phyloP scores from a whole-genome alignment of 2,329 filamentous ascomycete genomes.

The Ascochyta clinopodiicola region DNA sequence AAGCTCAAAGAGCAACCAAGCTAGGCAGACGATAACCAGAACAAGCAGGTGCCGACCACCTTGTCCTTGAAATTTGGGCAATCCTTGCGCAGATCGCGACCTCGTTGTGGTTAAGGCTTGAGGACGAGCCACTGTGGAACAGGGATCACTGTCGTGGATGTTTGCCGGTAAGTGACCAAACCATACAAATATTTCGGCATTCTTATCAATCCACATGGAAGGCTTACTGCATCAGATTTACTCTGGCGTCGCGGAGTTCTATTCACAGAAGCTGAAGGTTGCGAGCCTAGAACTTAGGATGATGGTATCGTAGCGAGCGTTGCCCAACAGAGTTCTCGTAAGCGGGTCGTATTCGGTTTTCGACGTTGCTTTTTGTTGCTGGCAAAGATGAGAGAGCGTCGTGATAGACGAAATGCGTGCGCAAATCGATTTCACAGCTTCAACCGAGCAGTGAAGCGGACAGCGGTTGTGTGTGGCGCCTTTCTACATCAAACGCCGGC shows the following conservation, averaged over 20 bases:
- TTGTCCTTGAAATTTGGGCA: background rate
- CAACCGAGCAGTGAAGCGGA: background rate
- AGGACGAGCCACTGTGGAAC: background rate
- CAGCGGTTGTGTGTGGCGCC: background rate
- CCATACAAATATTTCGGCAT: background rate
- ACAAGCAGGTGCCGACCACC: background rate
- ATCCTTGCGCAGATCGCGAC: slow-evolving; percentile 9
- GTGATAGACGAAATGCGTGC: background rate
- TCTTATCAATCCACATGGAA: background rate
- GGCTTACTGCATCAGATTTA: background rate
- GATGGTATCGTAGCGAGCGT: background rate
- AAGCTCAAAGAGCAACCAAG: background rate
- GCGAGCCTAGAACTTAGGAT: background rate
- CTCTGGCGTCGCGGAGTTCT: background rate
- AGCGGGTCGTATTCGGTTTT: background rate
- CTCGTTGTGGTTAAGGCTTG: background rate
- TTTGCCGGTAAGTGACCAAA: background rate
- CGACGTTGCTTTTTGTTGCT: slow-evolving; percentile 1
- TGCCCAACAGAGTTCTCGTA: background rate
- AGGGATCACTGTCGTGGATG: background rate
- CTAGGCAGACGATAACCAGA: background rate
- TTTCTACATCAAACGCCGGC: background rate
- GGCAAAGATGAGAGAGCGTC: background rate
- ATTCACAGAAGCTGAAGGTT: background rate
- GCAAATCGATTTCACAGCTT: background rate